Evolutionary conservation across 2,329 filamentous ascomycete species (phyloP).

Genomic region (Aspergillus felis): DNA sequence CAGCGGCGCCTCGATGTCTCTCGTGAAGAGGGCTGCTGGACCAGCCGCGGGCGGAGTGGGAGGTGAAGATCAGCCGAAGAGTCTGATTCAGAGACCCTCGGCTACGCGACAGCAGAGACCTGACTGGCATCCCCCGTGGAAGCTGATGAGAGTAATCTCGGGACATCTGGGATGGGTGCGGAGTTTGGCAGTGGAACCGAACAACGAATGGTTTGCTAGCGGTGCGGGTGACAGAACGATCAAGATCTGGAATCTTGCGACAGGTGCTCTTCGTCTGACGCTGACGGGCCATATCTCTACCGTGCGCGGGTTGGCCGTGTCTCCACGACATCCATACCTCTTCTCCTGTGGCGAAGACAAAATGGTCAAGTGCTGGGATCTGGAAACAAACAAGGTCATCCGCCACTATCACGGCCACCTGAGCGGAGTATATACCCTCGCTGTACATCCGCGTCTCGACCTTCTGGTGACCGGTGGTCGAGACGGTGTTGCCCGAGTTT

Average conservation of each 20-base stretch:
- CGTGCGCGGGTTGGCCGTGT: constrained; percentile 86
- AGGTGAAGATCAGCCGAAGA: constrained; percentile 50
- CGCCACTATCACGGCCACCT: constrained; percentile 96
- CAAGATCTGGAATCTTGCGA: constrained; percentile 97
- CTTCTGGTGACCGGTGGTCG: constrained; percentile 91
- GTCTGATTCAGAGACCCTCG: constrained; percentile 60
- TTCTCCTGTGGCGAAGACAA: constrained; percentile 99
- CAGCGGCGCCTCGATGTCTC: constrained; percentile 52
- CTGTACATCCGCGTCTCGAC: constrained; percentile 90
- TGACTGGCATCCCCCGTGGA: constrained; percentile 98
- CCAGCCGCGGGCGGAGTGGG: constrained; percentile 29
- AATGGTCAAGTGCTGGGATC: constrained; percentile 99
- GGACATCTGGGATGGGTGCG: constrained; percentile 96
- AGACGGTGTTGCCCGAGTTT: constrained; percentile 90
- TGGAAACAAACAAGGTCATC: constrained; percentile 99
- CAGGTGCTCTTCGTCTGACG: constrained; percentile 77
- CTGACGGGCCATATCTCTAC: constrained; percentile 93
- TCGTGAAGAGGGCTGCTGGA: constrained; percentile 43
- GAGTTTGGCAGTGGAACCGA: constrained; percentile 83
- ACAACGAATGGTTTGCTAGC: constrained; percentile 96
- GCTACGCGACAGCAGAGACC: constrained; percentile 67
- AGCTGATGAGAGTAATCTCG: constrained; percentile 94
- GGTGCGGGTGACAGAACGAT: constrained; percentile 94
- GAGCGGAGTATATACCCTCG: constrained; percentile 89
- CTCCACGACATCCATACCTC: constrained; percentile 88